Evolutionary conservation across 2,329 filamentous ascomycete species (phyloP), one percentile per base, ranked within the genome.

Genomic region (Microcyclospora tardicrescens): DNA sequence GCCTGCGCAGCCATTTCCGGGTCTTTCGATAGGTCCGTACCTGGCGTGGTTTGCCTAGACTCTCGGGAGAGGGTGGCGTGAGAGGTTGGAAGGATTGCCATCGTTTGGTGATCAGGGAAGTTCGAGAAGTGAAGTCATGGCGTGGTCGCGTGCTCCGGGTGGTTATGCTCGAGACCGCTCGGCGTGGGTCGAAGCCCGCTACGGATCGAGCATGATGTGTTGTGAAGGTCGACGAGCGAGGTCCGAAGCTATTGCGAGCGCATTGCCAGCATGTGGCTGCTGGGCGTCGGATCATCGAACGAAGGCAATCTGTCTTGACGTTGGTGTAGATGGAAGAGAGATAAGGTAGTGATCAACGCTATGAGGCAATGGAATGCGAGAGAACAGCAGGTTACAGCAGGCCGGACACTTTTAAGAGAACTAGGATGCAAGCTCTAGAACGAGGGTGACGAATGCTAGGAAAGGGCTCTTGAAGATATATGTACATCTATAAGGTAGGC

Each of bases 1-100:
- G 59, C 33, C 85, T 76, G 28, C 84, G 81, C n/a, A 73, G 68
- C 81, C 82, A 93, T 72, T 75, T 82, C 38, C 79, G 72, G 15
- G 75, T 72, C 28, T 75, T 75, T 12, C 69, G 71, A 56, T 84
- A 93, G 42, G 79, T 71, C 56, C 81, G 85, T 10, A 83, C 77
- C 8, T 74, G 69, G 14, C 66, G 68, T 0, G 86, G 80, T 39
- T 73, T 77, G 37, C 85, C 85, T 24, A 96, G 72, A 29, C 83
- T 82, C 43, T 72, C 73, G 5, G 87, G 87, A 4, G 83, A 77
- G 0, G 86, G 86, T 5, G 87, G 87, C 33, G 53, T 57, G 13
- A 63, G 51, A 33, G 63, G 64, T 36, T 63, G 53, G 52, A 66
- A 68, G 50, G n/a, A 32, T 6, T 32, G 12, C 5, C 4, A 32